A percentile compares a stretch with the other conserved stretches of the same genome.
phyloP scores from a whole-genome alignment of 2,329 filamentous ascomycete species.

The Aspergillus luchuensis region DNA sequence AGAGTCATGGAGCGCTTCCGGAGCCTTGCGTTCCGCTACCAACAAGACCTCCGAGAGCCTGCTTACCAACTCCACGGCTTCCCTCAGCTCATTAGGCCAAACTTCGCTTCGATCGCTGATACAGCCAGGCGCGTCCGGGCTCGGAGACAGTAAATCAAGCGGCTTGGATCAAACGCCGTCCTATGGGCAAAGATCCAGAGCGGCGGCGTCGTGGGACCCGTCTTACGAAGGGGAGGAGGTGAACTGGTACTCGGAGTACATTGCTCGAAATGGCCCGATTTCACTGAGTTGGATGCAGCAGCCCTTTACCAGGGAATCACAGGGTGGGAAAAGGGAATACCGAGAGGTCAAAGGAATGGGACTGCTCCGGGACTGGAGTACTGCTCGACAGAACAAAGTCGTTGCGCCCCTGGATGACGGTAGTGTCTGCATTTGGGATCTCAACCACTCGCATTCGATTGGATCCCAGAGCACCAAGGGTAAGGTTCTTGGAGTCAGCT shows the following conservation, averaged over 20 bases:
- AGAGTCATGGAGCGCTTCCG: constrained; percentile 67
- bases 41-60: constrained; percentile 49
- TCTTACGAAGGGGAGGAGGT: constrained; percentile 70
- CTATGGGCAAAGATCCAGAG: constrained; percentile 33
- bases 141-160: not conserved
- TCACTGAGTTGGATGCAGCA: constrained; percentile 75
- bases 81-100: constrained; percentile 36
- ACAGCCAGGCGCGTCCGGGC: constrained; percentile 26
- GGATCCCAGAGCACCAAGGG: constrained; percentile 47
- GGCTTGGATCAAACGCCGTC: constrained; percentile 20
- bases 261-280: constrained; percentile 76
- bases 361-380: constrained; percentile 59
- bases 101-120: constrained; percentile 38
- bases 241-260: constrained; percentile 87
- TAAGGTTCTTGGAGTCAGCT: constrained; percentile 66
- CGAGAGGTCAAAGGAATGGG: constrained; percentile 74
- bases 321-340: constrained; percentile 39
- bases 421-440: constrained; percentile 84
- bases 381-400: constrained; percentile 60
- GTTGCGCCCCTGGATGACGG: constrained; percentile 83
- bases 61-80: constrained; percentile 42
- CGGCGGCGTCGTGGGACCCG: constrained; percentile 76
- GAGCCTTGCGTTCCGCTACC: constrained; percentile 24
- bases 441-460: constrained; percentile 49
- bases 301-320: constrained; percentile 45